Percentiles rank a stretch among this genome's conserved stretches.
Conservation (phyloP, 805 yeast species). For the Candida loeiensis region DNA sequence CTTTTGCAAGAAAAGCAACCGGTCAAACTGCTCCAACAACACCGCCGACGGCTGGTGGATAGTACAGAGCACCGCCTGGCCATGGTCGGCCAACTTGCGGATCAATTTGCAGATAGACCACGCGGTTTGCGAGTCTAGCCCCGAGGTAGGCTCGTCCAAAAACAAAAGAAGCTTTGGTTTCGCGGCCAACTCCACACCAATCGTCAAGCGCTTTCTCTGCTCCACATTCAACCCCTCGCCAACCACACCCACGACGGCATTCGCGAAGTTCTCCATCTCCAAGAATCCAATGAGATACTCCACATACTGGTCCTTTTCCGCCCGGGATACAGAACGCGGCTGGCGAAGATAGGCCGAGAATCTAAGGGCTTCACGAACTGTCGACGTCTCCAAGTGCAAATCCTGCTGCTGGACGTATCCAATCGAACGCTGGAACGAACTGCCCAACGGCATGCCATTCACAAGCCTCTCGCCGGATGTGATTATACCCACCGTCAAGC, state of each 20-base stretch:
- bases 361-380: slow-evolving; percentile 52
- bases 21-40: slow-evolving; percentile 70
- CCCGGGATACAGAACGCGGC: slow-evolving; percentile 34
- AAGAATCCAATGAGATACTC: slow-evolving; percentile 48
- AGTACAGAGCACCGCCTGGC: slow-evolving; percentile 58
- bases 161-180: slow-evolving; percentile 51
- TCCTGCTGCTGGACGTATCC: slow-evolving; percentile 64
- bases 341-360: slow-evolving; percentile 52
- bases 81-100: slow-evolving; percentile 47
- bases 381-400: slow-evolving; percentile 47
- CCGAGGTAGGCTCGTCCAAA: slow-evolving; percentile 61
- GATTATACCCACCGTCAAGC: slow-evolving; percentile 53
- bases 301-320: slow-evolving; percentile 48
- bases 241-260: slow-evolving; percentile 46
- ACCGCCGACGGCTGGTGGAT: slow-evolving; percentile 86
- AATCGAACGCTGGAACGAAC: slow-evolving; percentile 50
- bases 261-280: slow-evolving; percentile 51
- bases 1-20: slow-evolving; percentile 61
- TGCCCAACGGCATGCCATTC: slow-evolving; percentile 47
- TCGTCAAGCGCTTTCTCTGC: slow-evolving; percentile 51
- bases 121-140: slow-evolving; percentile 57
- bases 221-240: slow-evolving; percentile 54
- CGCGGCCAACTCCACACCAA: slow-evolving; percentile 55
- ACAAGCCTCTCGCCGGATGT: slow-evolving; percentile 55
- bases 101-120: slow-evolving; percentile 55